Evolutionary conservation across 1,284 basidiomycete genomes (phyloP), one percentile per base, ranked within the genome.

Genomic region (Ceratobasidium papillatum): DNA sequence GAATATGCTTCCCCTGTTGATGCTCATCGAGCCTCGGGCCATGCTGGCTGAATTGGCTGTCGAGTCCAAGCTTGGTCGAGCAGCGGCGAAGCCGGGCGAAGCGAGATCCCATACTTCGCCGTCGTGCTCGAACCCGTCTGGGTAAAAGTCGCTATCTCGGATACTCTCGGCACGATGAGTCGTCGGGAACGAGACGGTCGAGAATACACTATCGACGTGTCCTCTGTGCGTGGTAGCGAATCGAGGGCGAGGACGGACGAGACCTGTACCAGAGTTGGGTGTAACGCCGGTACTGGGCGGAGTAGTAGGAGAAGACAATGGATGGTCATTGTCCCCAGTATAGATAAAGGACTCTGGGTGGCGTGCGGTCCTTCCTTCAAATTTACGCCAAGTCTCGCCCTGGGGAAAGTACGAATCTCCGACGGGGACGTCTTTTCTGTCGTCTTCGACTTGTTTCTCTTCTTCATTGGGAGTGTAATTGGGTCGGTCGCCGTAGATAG

Each of bases 281-380:
- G 71, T 12, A 25, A 9, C 41, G 4, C 69, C 49, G 22, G 32
- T 54, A 11, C 12, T 22, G 8, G 71, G 45, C 14, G 59, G 41
- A 25, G 62, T 8, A 27, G n/a, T 47, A 27, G 71, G 59, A 17
- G 71, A 63, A 59, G 19, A 12, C 25, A 45, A 49, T 22, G 41
- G 58, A 30, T 34, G 59, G 12, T 34, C 56, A 3, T 51, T 12
- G 51, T 63, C 17, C 30, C 71, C 59, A 27, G 58, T 63, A 34
- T 73, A 73, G 32, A 73, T 73, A 27, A 73, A 73, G 34, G 71
- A 73, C 32, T 73, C 71, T 22, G 71, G 71, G 41, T 73, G 71
- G 38, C 49, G 43, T 22, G 71, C 71, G 5, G 71, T 73, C 22
- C 71, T 59, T 7, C 71, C 71, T 43, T 73, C 71, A 30, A 73